Conservation (phyloP, 2,329 filamentous ascomycete species). For the Lachnellula suecica region DNA sequence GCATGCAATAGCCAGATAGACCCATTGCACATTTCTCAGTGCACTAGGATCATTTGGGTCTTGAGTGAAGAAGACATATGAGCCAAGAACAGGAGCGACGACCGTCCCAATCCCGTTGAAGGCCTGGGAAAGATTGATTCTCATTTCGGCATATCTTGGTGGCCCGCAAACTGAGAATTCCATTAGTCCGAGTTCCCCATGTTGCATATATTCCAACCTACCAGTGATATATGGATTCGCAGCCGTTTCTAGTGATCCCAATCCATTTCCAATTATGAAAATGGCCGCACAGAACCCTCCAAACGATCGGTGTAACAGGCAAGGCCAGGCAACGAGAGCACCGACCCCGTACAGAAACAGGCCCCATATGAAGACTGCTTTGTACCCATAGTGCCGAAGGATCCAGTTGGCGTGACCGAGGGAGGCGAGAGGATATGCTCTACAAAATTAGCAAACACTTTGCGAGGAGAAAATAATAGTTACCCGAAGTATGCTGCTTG, state of each 20-base stretch:
- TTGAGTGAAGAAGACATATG: conserved; percentile 60
- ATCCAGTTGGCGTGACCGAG: conserved; percentile 66
- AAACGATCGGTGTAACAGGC: conserved; percentile 70
- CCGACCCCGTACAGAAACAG: conserved; percentile 71
- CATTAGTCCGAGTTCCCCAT: conserved; percentile 2
- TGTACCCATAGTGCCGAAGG: conserved; percentile 62
- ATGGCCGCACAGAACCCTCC: conserved; percentile 74
- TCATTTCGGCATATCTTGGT: conserved; percentile 69
- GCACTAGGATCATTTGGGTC: conserved; percentile 46
- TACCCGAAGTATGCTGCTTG: conserved; percentile 71
- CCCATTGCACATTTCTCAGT: conserved; percentile 61
- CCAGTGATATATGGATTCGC: conserved; percentile 70
- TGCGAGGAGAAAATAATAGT: conserved; percentile 45
- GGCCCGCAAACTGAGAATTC: conserved; percentile 70
- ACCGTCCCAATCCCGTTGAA: conserved; percentile 71
- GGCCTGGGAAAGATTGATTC: conserved; percentile 72
- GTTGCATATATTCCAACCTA: conserved; percentile 18
- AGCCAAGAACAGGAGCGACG: conserved; percentile 57
- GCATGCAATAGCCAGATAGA: conserved; percentile 60
- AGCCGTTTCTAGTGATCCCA: conserved; percentile 74
- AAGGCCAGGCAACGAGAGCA: conserved; percentile 81
- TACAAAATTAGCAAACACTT: conserved; percentile 65
- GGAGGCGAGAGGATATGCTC: conserved; percentile 70
- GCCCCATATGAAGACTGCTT: conserved; percentile 66
- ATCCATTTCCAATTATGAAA: conserved; percentile 73